phyloP scores from a whole-genome alignment of 1,284 basidiomycete genomes.

The Cutaneotrichosporon dermatis region DNA sequence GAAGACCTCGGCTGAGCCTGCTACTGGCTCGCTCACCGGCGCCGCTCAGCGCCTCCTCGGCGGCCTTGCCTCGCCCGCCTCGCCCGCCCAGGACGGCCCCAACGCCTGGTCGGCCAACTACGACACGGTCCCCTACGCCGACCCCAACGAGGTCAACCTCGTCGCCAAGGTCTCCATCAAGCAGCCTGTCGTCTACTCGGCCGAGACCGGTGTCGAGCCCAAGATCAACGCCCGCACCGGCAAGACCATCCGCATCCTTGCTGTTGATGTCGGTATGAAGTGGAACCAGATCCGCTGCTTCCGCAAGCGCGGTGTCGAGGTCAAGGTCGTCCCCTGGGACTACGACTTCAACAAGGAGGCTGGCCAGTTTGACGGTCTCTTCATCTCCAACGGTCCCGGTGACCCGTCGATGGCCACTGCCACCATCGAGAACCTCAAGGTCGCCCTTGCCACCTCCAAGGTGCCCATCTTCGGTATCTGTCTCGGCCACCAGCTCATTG shows the following conservation, averaged over 20 bases:
- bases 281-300: slow-evolving; percentile 99
- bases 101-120: slow-evolving; percentile 75
- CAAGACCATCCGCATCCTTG: slow-evolving; percentile 76
- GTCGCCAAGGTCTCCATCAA: slow-evolving; percentile 81
- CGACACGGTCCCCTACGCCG: slow-evolving; percentile 73
- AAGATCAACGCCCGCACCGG: slow-evolving; percentile 71
- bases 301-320: slow-evolving; percentile 82
- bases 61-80: slow-evolving; percentile 24
- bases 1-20: slow-evolving; percentile 30
- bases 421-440: slow-evolving; percentile 68
- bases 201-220: slow-evolving; percentile 52
- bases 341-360: slow-evolving; percentile 77
- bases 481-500: slow-evolving; percentile 94
- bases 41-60: slow-evolving; percentile 47
- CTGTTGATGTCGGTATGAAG: slow-evolving; percentile 98
- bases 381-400: slow-evolving; percentile 97
- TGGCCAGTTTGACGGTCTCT: slow-evolving; percentile 88
- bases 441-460: slow-evolving; percentile 67
- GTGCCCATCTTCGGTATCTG: slow-evolving; percentile 98
- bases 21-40: slow-evolving; percentile 38
- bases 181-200: slow-evolving; percentile 65
- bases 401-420: slow-evolving; percentile 81
- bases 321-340: slow-evolving; percentile 97
- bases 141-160: slow-evolving; percentile 86
- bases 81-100: slow-evolving; percentile 17